Conservation (phyloP, 495 filamentous ascomycete species). For the Eremomyces bilateralis region DNA sequence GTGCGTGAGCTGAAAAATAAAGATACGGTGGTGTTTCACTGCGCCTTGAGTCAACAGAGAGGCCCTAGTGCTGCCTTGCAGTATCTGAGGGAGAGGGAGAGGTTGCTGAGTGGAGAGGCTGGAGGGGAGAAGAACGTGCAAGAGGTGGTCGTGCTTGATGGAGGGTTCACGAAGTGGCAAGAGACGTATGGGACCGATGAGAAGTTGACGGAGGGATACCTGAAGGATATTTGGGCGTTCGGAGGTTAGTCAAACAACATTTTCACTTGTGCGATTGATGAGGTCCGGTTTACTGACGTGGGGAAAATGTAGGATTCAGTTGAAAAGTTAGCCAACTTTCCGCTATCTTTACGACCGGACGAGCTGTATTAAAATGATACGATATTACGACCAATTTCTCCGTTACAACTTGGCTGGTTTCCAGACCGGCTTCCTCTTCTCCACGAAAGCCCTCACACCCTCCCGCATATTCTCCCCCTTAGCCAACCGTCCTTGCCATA, state of each 20-base stretch:
- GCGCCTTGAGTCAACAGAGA: constrained; percentile 77
- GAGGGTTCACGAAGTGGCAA: constrained; percentile 84
- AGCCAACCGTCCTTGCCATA: constrained; percentile 36
- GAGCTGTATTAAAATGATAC: too few relatives aligned
- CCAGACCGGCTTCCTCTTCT: constrained; percentile 55
- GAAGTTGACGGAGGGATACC: constrained; percentile 65
- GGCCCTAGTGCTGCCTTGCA: constrained; percentile 46
- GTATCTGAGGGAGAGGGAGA: constrained; percentile 44
- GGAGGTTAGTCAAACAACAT: too few relatives aligned
- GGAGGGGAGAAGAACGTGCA: constrained; percentile 28
- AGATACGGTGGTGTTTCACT: constrained; percentile 82
- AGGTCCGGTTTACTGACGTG: too few relatives aligned
- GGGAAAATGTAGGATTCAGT: too few relatives aligned
- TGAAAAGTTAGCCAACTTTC: too few relatives aligned
- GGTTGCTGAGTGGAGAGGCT: constrained; percentile 17
- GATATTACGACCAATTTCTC: too few relatives aligned
- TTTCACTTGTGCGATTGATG: too few relatives aligned
- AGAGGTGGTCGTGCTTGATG: constrained; percentile 58
- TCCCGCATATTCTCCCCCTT: constrained; percentile 55
- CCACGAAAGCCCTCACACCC: constrained; percentile 58
- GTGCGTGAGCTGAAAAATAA: constrained; percentile 57
- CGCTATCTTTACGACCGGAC: too few relatives aligned
- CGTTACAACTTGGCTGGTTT: constrained; percentile 52
- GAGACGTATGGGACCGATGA: constrained; percentile 56
- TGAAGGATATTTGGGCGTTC: constrained; percentile 67